These are phyloP conservation scores for Podaxis sp. DNA, from an alignment of 768 basidiomycete species.

Conservation along the genomic window DNA sequence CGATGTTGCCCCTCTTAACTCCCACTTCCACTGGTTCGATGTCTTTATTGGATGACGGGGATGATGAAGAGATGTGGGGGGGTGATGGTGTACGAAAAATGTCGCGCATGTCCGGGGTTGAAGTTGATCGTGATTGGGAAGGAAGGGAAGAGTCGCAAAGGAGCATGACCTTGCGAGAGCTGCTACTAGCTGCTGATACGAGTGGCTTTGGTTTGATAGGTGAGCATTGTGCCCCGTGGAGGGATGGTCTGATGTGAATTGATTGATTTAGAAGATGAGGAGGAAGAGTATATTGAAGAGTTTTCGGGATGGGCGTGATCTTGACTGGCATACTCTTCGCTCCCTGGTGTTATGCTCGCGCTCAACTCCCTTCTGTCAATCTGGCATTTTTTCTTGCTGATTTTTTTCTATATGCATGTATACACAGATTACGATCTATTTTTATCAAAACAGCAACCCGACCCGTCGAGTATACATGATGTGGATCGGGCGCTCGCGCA, in stretches of 20 bases:
- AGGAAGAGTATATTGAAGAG: constrained; percentile 15
- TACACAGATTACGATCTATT: no score
- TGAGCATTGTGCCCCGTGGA: constrained; percentile 16
- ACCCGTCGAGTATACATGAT: no score
- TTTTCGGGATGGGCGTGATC: constrained; percentile 23
- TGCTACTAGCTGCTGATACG: constrained; percentile 40
- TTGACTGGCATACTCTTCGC: background rate
- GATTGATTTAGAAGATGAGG: constrained; percentile 16
- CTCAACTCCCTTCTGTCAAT: no score
- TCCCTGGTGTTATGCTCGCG: no score
- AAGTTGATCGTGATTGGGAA: background rate
- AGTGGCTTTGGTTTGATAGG: constrained; percentile 40
- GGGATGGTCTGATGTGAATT: background rate
- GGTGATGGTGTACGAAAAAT: background rate
- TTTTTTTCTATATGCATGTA: no score
- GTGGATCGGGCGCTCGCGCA: no score
- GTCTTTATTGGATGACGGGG: background rate
- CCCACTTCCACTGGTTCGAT: constrained; percentile 9
- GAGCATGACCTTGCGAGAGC: constrained; percentile 51
- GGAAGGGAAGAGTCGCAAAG: constrained; percentile 36
- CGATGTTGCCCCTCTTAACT: background rate
- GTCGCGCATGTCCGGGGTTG: background rate
- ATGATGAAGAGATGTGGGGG: background rate
- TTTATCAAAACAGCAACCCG: no score
- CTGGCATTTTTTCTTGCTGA: no score